These are phyloP conservation scores for Bauhinia variegata DNA, from an alignment of 306 rosid species.

Conservation along the genomic window DNA sequence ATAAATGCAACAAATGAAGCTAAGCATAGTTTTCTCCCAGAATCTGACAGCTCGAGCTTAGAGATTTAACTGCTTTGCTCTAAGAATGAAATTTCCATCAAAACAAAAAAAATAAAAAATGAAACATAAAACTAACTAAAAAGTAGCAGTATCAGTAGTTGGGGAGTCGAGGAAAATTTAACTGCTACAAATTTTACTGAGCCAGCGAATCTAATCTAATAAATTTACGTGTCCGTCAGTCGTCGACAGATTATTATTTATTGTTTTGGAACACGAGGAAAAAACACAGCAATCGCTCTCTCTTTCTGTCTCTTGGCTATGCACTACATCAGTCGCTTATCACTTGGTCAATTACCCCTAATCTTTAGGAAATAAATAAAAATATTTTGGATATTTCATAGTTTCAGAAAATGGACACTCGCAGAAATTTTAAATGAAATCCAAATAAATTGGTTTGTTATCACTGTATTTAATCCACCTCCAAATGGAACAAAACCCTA, in stretches of 20 bases:
- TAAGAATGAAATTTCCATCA: too few relatives aligned
- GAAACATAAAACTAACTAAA: neutral
- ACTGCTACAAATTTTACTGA: slow-evolving; percentile 8
- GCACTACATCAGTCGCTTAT: slow-evolving; percentile 45
- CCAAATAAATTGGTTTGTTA: slow-evolving; percentile 3
- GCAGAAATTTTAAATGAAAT: neutral
- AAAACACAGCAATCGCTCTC: slow-evolving; percentile 16
- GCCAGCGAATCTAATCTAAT: slow-evolving; percentile 45
- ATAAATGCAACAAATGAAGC: too few relatives aligned
- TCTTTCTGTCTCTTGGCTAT: neutral
- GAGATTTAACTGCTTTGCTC: too few relatives aligned
- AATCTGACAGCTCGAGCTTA: neutral
- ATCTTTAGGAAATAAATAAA: slow-evolving; percentile 34
- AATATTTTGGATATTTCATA: slow-evolving; percentile 39
- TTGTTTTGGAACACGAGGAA: slow-evolving; percentile 15
- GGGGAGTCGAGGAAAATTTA: slow-evolving; percentile 35
- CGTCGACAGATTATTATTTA: slow-evolving; percentile 5
- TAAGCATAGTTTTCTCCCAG: neutral
- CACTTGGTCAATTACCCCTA: slow-evolving; percentile 67
- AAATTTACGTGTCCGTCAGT: slow-evolving; percentile 40
- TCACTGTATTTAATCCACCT: slow-evolving; percentile 66
- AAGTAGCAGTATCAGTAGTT: too few relatives aligned
- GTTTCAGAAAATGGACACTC: slow-evolving; percentile 1
- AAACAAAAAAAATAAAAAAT: too few relatives aligned
- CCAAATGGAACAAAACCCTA: slow-evolving; percentile 77